Conservation (phyloP, 352 stramenopile species). For the Phytophthora podocarpi region DNA sequence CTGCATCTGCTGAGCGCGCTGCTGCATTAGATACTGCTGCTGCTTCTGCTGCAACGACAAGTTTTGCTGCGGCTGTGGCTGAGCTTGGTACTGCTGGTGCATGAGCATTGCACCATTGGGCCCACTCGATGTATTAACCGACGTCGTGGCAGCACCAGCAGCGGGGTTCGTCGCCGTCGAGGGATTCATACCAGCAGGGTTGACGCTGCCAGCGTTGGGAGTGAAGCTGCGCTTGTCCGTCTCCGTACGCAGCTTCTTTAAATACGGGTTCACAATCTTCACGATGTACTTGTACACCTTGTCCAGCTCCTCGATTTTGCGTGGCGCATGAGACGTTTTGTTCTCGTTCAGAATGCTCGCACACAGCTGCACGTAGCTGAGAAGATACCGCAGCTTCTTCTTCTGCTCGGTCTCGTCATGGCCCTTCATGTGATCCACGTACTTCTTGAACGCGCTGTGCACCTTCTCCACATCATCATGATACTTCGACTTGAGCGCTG, state of each 20-base stretch:
- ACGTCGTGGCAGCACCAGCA: constrained; percentile 4
- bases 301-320: constrained; percentile 84
- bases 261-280: constrained; percentile 86
- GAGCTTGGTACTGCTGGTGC: constrained; percentile 36
- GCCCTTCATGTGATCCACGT: constrained; percentile 88
- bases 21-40: constrained; percentile 57
- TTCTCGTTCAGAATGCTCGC: constrained; percentile 81
- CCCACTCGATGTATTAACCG: constrained; percentile 19
- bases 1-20: constrained; percentile 57
- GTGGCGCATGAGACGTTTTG: constrained; percentile 66
- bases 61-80: constrained; percentile 23
- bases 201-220: constrained; percentile 17
- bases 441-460: constrained; percentile 88
- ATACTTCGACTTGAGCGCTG: constrained; percentile 79
- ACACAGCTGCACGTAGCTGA: constrained; percentile 85
- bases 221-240: constrained; percentile 69
- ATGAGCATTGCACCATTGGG: constrained; percentile 33
- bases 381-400: constrained; percentile 84
- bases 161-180: constrained; percentile 12
- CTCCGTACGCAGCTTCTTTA: constrained; percentile 86
- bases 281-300: constrained; percentile 92
- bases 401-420: constrained; percentile 88
- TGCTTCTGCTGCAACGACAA: constrained; percentile 48
- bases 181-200: constrained; percentile 33
- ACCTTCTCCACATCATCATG: constrained; percentile 86